Evolutionary conservation across 2,329 filamentous ascomycete genomes (phyloP).

Genomic region (Pyrenochaeta sp.): DNA sequence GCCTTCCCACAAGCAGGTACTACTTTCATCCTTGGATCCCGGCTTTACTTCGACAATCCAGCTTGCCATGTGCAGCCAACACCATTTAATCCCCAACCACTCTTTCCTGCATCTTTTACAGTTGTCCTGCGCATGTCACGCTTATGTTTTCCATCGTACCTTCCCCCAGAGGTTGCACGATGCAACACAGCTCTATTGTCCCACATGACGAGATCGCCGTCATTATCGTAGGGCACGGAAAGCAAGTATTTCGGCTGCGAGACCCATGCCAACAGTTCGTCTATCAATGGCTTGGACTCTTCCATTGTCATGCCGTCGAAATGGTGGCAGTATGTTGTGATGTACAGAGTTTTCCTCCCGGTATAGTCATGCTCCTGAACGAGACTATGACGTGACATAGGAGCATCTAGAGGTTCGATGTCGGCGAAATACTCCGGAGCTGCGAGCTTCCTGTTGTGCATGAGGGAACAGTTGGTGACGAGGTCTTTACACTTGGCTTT

Average conservation of each 20-base stretch:
- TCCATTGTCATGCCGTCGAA: slow-evolving; percentile 50
- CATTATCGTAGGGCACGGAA: slow-evolving; percentile 56
- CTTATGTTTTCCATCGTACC: slow-evolving; percentile 56
- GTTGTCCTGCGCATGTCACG: slow-evolving; percentile 65
- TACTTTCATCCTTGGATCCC: too few species aligned
- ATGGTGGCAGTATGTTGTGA: slow-evolving; percentile 62
- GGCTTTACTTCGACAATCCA: too few species aligned
- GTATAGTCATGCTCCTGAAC: slow-evolving; percentile 60
- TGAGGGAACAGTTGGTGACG: slow-evolving; percentile 46
- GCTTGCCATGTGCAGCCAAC: background rate
- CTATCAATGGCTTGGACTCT: slow-evolving; percentile 45
- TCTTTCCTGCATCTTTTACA: slow-evolving; percentile 56
- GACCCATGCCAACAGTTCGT: slow-evolving; percentile 55
- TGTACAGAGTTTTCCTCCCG: slow-evolving; percentile 61
- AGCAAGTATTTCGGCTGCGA: slow-evolving; percentile 57
- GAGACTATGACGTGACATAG: slow-evolving; percentile 55
- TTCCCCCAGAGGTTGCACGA: slow-evolving; percentile 55
- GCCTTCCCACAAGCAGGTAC: too few species aligned
- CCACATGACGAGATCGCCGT: slow-evolving; percentile 53
- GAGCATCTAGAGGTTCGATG: slow-evolving; percentile 50
- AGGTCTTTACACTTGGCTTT: slow-evolving; percentile 33
- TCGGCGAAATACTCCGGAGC: slow-evolving; percentile 58
- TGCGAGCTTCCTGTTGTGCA: slow-evolving; percentile 61
- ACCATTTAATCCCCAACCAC: slow-evolving; percentile 53
- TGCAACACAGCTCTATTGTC: slow-evolving; percentile 65